phyloP scores from a whole-genome alignment of 75 land plant genomes.

The Larix kaempferi region DNA sequence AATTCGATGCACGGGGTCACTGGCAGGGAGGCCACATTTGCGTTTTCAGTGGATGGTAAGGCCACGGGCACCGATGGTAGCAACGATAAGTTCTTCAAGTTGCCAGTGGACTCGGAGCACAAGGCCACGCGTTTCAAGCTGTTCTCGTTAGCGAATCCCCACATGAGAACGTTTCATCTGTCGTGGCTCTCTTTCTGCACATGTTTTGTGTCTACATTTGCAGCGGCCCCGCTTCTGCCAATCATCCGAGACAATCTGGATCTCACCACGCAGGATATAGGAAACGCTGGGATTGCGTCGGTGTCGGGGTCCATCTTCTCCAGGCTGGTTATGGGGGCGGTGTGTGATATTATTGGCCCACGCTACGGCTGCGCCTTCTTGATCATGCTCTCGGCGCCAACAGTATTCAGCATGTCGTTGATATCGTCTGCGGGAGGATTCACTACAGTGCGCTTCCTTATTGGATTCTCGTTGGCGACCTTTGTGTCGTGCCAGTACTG shows the following conservation, averaged over 20 bases:
- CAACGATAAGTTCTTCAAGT: constrained; percentile 20
- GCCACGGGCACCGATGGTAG: neutral
- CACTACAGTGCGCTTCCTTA: constrained; percentile 62
- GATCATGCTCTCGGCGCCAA: constrained; percentile 60
- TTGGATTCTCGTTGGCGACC: constrained; percentile 75
- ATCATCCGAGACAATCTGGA: constrained; percentile 72
- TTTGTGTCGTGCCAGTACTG: constrained; percentile 85
- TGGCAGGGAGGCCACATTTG: constrained; percentile 53
- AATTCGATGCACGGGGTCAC: constrained; percentile 76
- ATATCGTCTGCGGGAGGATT: constrained; percentile 40
- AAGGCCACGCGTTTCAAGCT: constrained; percentile 61
- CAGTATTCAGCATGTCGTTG: constrained; percentile 45
- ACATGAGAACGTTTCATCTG: constrained; percentile 87
- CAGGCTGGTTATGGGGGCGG: constrained; percentile 60
- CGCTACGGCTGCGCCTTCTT: constrained; percentile 67
- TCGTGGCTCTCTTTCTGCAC: constrained; percentile 84
- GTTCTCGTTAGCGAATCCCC: constrained; percentile 53
- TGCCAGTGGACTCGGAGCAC: constrained; percentile 88
- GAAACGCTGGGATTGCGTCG: constrained; percentile 80
- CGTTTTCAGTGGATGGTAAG: constrained; percentile 23
- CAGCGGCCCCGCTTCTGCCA: constrained; percentile 72
- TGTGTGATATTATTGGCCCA: constrained; percentile 79
- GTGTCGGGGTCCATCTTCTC: constrained; percentile 72
- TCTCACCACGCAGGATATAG: constrained; percentile 60
- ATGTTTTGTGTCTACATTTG: constrained; percentile 78